Evolutionary conservation across 106 monocot genomes (phyloP), one percentile per base, ranked within the genome.

Genomic region (Iris macrosiphon): DNA sequence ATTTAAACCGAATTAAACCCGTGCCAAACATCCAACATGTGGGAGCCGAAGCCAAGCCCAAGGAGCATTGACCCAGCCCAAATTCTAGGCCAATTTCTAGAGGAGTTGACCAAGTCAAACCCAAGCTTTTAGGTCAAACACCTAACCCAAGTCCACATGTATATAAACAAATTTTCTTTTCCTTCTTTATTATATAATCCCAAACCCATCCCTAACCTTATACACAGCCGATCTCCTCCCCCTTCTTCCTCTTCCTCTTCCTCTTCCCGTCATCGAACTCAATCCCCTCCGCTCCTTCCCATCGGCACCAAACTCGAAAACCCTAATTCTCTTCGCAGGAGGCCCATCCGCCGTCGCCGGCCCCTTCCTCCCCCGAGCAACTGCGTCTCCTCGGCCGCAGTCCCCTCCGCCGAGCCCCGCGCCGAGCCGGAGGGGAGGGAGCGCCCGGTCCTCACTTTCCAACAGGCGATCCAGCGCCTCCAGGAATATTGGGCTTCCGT

Each of bases 401-500:
- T 26, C 62, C 22, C 64, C 18, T 59, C 73, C 10, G 32, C 62
- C 4, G 50, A 31, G 17, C 39, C 17, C 17, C 50, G 15, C 28
- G 44, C 23, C 17, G 13, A 55, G 50, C 34, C n/a, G 63, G 46
- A 2, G 4, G 29, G n/a, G 18, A 35, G 27, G 40, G 54, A 43
- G 7, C 25, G 27, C 14, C 59, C 72, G 7, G 73, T 60, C 22
- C 83, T 64, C 25, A 83, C 88, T 4, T 88, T 83, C 65, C 88
- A 88, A 74, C 79, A 83, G 65, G 82, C 83, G 25, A 79, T 88
- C 25, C 83, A 83, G 73, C 72, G 75, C 2, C 88, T 88, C 55
- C 88, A 88, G 88, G 83, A 89, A 49, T 89, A 89, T 26, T 89
- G 88, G 88, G 88, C 83, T 60, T 83, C 83, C 25, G 79, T 83